phyloP scores from a whole-genome alignment of 371 early-diverging fungal genomes.

The Mortierella sp. region DNA sequence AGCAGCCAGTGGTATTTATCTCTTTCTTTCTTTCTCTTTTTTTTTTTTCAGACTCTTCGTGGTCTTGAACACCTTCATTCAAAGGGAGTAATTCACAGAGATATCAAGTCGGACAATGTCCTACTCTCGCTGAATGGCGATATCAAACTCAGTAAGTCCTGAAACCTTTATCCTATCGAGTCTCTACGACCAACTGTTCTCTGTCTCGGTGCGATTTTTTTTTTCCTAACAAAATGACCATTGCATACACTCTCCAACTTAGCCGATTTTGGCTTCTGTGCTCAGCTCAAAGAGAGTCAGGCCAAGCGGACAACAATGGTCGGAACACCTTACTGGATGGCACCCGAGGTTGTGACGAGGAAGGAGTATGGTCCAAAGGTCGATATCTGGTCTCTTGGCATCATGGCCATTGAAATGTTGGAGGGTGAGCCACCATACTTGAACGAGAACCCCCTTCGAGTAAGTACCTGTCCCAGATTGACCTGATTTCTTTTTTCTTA shows the following conservation, averaged over 20 bases:
- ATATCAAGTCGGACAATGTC: conserved; percentile 96
- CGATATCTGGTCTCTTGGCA: conserved; percentile 96
- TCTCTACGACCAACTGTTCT: too few relatives aligned
- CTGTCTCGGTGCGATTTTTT: too few relatives aligned
- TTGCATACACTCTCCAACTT: too few relatives aligned
- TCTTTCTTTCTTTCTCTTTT: not conserved
- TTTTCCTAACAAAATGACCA: too few relatives aligned
- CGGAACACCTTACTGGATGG: conserved; percentile 93
- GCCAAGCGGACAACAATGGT: conserved; percentile 85
- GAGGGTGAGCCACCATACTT: conserved; percentile 90
- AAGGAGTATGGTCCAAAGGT: conserved; percentile 89
- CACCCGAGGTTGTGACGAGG: conserved; percentile 91
- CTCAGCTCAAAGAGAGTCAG: conserved; percentile 76
- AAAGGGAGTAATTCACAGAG: conserved; percentile 91
- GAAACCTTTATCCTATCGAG: conserved; percentile 1
- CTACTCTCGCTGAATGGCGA: conserved; percentile 82
- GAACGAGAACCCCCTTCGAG: conserved; percentile 73
- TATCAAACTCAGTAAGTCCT: conserved; percentile 78
- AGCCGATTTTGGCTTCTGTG: conserved; percentile 93
- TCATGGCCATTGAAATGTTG: conserved; percentile 66
- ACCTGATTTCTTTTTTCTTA: not conserved
- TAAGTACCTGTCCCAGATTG: not conserved
- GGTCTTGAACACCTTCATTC: conserved; percentile 76
- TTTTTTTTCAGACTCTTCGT: conserved; percentile 13
- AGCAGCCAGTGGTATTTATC: not conserved